Conservation (phyloP, 2,329 filamentous ascomycete species). For the Calonectria honghensis region DNA sequence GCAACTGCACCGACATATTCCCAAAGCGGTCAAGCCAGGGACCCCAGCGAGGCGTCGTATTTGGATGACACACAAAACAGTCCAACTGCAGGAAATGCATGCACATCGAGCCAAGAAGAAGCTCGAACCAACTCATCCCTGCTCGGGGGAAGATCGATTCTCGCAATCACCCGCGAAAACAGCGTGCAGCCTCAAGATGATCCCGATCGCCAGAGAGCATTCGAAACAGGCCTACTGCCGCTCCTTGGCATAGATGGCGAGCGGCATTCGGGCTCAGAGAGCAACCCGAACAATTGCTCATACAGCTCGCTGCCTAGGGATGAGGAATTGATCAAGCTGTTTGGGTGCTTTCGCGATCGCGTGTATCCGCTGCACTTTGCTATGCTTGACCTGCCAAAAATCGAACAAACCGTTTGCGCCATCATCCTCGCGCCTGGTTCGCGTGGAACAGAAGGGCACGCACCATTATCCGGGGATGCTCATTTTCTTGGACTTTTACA, state of each 20-base stretch:
- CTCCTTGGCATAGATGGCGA: slow-evolving; percentile 40
- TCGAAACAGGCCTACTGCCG: slow-evolving; percentile 46
- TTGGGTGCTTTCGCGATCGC: slow-evolving; percentile 42
- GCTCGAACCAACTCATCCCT: slow-evolving; percentile 30
- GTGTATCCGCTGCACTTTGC: slow-evolving; percentile 44
- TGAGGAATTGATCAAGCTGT: slow-evolving; percentile 43
- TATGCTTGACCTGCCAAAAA: slow-evolving; percentile 33
- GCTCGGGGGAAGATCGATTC: slow-evolving; percentile 44
- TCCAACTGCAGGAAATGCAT: neutral
- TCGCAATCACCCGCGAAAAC: slow-evolving; percentile 39
- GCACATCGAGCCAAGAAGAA: slow-evolving; percentile 11
- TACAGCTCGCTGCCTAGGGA: slow-evolving; percentile 5
- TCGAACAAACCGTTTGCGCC: slow-evolving; percentile 44
- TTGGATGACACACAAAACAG: neutral
- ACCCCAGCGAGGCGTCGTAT: neutral
- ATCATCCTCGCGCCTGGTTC: slow-evolving; percentile 13
- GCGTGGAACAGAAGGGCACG: neutral
- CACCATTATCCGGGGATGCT: neutral
- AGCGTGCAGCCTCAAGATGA: slow-evolving; percentile 26
- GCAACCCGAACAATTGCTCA: neutral
- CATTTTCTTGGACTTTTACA: slow-evolving; percentile 45
- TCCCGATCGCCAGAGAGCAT: slow-evolving; percentile 38
- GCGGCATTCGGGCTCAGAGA: neutral
- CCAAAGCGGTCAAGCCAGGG: slow-evolving; percentile 10
- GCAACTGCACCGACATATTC: neutral